Percentiles rank a stretch among this genome's conserved stretches.
Conservation (phyloP, 306 rosid species). For the Castanea crenata region DNA sequence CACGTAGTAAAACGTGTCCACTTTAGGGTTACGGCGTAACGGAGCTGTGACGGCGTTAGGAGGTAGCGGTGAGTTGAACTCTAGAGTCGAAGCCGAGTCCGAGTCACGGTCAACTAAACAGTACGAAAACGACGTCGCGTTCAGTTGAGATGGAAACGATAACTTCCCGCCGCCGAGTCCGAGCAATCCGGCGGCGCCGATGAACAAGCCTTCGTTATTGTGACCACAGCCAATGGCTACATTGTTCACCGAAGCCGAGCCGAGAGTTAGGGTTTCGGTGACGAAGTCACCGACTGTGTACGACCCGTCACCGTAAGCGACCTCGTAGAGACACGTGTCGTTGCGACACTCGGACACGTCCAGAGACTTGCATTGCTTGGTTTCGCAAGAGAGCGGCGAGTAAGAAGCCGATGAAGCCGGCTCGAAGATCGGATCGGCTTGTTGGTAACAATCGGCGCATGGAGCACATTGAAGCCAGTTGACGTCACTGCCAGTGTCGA, state of each 20-base stretch:
- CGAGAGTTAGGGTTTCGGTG: constrained; percentile 68
- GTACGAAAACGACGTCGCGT: constrained; percentile 69
- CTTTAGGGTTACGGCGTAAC: constrained; percentile 44
- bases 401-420: constrained; percentile 63
- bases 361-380: constrained; percentile 60
- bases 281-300: constrained; percentile 83
- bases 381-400: constrained; percentile 49
- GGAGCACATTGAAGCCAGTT: constrained; percentile 95
- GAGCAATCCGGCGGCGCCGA: constrained; percentile 86
- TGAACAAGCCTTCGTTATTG: constrained; percentile 73
- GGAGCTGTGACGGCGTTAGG: constrained; percentile 67
- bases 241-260: constrained; percentile 30
- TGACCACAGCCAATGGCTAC: constrained; percentile 89
- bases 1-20: constrained; percentile 68
- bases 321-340: constrained; percentile 79
- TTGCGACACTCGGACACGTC: constrained; percentile 77
- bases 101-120: constrained; percentile 91
- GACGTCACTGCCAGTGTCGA: constrained; percentile 98
- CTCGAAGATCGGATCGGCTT: constrained; percentile 78
- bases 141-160: constrained; percentile 75
- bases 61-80: constrained; percentile 53
- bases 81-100: constrained; percentile 70
- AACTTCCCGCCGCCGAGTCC: constrained; percentile 87
- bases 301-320: constrained; percentile 91
- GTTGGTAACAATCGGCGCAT: constrained; percentile 82